Conservation (phyloP, 352 stramenopile genomes). For the Hyaloperonospora brassicae region DNA sequence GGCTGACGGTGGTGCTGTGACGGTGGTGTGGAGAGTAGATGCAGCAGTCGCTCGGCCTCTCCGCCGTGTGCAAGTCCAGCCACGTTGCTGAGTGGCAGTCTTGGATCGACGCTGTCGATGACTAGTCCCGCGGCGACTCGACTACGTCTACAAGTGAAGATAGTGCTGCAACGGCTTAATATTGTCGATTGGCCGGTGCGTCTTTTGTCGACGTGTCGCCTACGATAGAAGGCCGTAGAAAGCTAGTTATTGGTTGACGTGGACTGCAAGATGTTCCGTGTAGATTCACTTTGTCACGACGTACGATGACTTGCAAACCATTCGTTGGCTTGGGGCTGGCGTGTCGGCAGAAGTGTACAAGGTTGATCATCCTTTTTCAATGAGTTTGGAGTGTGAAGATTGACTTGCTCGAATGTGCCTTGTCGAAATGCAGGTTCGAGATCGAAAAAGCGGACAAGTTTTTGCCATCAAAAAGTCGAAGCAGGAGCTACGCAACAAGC, state of each 20-base stretch:
- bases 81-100: conserved; percentile 29
- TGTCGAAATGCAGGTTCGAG: conserved; percentile 28
- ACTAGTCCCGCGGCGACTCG: conserved; percentile 22
- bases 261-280: conserved; percentile 1
- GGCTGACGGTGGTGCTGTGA: conserved; percentile 1
- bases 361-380: conserved; percentile 26
- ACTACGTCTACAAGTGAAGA: conserved; percentile 13
- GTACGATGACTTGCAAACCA: conserved; percentile 49
- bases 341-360: conserved; percentile 70
- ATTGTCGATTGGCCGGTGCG: conserved; percentile 21
- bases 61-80: conserved; percentile 36
- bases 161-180: conserved; percentile 24
- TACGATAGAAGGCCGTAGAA: background rate
- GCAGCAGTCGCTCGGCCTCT: conserved; percentile 15
- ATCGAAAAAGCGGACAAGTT: conserved; percentile 22
- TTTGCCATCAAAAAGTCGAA: conserved; percentile 84
- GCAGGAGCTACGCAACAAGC: conserved; percentile 58
- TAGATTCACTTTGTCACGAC: conserved; percentile 25
- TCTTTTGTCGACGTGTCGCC: conserved; percentile 1
- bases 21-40: conserved; percentile 6
- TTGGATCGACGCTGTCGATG: conserved; percentile 35
- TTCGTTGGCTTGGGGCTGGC: conserved; percentile 56
- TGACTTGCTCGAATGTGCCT: conserved; percentile 3
- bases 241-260: background rate
- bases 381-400: conserved; percentile 1